phyloP scores from a whole-genome alignment of 1,284 basidiomycete species.

The Limonomyces culmigenus region DNA sequence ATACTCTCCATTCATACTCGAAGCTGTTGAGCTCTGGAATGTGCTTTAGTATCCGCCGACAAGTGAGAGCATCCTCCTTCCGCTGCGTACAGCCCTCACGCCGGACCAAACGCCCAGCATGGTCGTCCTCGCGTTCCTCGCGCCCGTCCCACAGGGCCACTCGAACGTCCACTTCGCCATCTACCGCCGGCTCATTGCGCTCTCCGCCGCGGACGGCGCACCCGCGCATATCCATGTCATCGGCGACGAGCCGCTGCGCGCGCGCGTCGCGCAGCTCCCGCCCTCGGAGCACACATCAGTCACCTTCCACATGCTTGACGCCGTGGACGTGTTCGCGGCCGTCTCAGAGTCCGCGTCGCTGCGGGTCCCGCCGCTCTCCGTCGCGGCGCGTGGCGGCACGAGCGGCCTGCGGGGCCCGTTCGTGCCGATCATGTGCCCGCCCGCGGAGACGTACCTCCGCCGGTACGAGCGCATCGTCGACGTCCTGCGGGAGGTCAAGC shows the following conservation, averaged over 20 bases:
- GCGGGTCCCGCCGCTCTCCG: not conserved
- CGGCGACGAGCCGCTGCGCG: not conserved
- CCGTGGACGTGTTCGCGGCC: not conserved
- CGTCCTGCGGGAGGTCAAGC: not conserved
- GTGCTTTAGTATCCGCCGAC: too few relatives aligned
- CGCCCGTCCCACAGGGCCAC: not conserved
- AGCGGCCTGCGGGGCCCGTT: not conserved
- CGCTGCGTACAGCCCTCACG: too few relatives aligned
- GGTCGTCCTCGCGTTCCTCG: not conserved
- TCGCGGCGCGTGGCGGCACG: not conserved
- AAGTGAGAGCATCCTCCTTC: too few relatives aligned
- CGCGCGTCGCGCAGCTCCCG: not conserved
- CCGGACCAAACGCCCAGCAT: too few relatives aligned
- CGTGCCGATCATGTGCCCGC: not conserved
- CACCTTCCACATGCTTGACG: not conserved
- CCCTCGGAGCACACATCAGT: not conserved
- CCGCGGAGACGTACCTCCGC: not conserved
- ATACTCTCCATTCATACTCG: too few relatives aligned
- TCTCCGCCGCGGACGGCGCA: not conserved
- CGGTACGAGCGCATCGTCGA: not conserved
- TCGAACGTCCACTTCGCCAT: not conserved
- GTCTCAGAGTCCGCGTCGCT: too few relatives aligned
- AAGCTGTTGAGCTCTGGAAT: too few relatives aligned
- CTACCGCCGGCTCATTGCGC: not conserved
- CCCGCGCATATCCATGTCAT: not conserved